phyloP scores from a whole-genome alignment of 2,329 filamentous ascomycete genomes.

The Apiospora rasikravindrae region DNA sequence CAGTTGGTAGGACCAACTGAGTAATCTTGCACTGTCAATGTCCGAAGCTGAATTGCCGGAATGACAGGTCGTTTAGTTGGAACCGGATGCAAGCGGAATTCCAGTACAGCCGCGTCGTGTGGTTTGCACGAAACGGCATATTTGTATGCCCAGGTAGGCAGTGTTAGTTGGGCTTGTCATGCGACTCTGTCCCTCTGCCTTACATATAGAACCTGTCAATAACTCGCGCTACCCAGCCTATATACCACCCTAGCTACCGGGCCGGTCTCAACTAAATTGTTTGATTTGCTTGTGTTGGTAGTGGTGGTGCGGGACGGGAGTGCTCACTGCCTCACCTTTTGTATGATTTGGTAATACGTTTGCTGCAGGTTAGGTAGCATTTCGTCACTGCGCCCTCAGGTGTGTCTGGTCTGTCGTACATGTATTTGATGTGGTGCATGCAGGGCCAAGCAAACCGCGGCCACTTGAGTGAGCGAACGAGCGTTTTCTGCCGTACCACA shows the following conservation, averaged over 20 bases:
- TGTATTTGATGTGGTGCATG: background rate
- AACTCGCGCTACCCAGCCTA: background rate
- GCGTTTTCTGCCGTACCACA: background rate
- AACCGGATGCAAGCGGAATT: constrained; percentile 7
- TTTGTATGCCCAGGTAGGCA: background rate
- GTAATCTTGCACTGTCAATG: background rate
- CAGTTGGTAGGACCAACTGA: background rate
- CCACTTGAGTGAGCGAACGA: background rate
- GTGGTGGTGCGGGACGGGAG: background rate
- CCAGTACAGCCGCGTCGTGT: background rate
- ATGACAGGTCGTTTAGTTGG: background rate
- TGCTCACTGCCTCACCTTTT: background rate
- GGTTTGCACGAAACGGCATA: background rate
- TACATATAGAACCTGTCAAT: background rate
- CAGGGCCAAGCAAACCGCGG: constrained; percentile 3
- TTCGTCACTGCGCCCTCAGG: constrained; percentile 6
- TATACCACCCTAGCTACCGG: background rate
- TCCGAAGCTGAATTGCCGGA: background rate
- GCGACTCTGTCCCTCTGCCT: background rate
- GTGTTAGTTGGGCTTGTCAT: background rate
- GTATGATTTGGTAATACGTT: background rate
- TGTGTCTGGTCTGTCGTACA: background rate
- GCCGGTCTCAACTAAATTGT: background rate
- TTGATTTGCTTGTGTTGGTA: background rate
- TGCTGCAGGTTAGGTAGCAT: constrained; percentile 9